A percentile compares a stretch with the other conserved stretches of the same genome.
Conservation (phyloP, 768 basidiomycete genomes). For the Naganishia antarctica region DNA sequence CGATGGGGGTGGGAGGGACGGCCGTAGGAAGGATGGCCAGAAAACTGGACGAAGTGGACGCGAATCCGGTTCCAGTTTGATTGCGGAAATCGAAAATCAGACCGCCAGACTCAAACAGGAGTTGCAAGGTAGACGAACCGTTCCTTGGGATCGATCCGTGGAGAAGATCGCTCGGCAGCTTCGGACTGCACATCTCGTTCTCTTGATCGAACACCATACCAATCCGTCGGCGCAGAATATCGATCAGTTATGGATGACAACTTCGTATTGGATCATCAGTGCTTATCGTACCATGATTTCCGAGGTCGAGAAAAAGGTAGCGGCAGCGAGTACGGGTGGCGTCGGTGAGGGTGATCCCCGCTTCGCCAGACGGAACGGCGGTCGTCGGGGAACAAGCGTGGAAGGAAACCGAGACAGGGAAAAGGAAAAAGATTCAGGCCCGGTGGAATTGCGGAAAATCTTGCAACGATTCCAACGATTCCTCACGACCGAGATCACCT, state of each 20-base stretch:
- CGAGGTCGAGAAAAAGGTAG: slow-evolving; percentile 22
- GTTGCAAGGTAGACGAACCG: background rate
- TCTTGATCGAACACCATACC: slow-evolving; percentile 15
- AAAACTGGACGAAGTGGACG: background rate
- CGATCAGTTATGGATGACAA: slow-evolving; percentile 45
- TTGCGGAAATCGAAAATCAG: background rate
- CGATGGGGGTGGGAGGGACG: no score
- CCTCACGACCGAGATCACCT: slow-evolving; percentile 81
- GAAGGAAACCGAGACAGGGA: slow-evolving; percentile 27
- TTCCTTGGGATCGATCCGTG: slow-evolving; percentile 7
- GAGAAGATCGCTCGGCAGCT: slow-evolving; percentile 1
- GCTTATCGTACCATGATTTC: slow-evolving; percentile 38
- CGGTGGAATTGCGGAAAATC: slow-evolving; percentile 79
- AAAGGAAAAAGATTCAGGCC: slow-evolving; percentile 55
- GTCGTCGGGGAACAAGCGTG: background rate
- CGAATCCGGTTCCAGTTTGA: background rate
- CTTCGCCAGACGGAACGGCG: slow-evolving; percentile 5
- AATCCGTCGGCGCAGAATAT: slow-evolving; percentile 35
- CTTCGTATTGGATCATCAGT: slow-evolving; percentile 42
- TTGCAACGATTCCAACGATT: slow-evolving; percentile 84
- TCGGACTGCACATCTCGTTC: background rate
- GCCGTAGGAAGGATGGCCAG: background rate
- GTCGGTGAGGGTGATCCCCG: background rate
- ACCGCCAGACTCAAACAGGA: background rate
- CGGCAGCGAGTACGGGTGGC: background rate